Conservation (phyloP, 805 yeast genomes). For the Spencermartinsiella europaea region DNA sequence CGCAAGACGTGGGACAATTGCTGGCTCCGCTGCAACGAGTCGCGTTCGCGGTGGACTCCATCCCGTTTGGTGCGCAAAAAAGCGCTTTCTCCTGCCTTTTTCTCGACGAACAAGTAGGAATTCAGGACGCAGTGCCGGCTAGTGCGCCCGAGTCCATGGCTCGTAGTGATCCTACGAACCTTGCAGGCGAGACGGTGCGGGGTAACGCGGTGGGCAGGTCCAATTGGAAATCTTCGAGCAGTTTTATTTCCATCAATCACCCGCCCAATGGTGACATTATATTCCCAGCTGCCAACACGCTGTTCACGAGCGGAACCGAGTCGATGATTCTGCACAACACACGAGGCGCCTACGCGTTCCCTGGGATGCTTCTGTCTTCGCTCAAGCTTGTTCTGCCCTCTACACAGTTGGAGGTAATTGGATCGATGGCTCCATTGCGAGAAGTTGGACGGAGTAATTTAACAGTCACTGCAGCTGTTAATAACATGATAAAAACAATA, state of each 20-base stretch:
- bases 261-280: conserved; percentile 17
- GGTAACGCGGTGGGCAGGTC: conserved; percentile 8
- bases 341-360: background rate
- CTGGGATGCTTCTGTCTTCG: conserved; percentile 9
- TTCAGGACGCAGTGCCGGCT: conserved; percentile 21
- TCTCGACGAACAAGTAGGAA: conserved; percentile 14
- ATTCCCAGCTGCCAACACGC: conserved; percentile 31
- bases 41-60: conserved; percentile 28
- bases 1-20: background rate
- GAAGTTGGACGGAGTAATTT: conserved; percentile 28
- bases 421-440: conserved; percentile 11
- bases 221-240: conserved; percentile 13
- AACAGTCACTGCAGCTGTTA: conserved; percentile 45
- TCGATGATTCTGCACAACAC: conserved; percentile 11
- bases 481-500: conserved; percentile 55
- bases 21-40: conserved; percentile 19
- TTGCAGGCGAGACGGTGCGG: background rate
- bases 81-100: conserved; percentile 27
- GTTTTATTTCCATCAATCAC: conserved; percentile 13
- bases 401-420: background rate
- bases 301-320: conserved; percentile 27
- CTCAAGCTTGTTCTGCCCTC: conserved; percentile 2
- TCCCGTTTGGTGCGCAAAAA: conserved; percentile 31
- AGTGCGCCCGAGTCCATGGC: background rate
- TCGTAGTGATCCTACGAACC: background rate